phyloP scores from a whole-genome alignment of 257 asterid genomes.

The Schizonepeta tenuifolia region DNA sequence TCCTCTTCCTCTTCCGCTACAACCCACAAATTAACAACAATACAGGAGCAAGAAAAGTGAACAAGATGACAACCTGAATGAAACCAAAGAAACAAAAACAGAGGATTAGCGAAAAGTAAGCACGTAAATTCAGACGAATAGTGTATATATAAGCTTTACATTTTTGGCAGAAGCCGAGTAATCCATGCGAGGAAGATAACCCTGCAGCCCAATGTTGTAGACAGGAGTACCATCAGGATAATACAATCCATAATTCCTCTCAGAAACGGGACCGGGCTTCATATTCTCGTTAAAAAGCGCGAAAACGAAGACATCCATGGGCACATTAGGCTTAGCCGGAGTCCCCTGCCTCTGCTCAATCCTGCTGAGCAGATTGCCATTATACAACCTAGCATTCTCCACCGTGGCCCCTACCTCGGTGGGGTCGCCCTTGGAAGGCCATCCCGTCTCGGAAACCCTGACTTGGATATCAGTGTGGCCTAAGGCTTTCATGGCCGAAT shows the following conservation, averaged over 20 bases:
- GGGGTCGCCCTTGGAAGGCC: constrained; percentile 89
- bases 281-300: constrained; percentile 89
- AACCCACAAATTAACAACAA: constrained; percentile 38
- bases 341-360: constrained; percentile 66
- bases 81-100: not conserved
- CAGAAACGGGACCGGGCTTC: constrained; percentile 88
- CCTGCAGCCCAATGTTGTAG: constrained; percentile 68
- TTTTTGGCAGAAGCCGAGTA: constrained; percentile 56
- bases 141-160: constrained; percentile 41
- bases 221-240: constrained; percentile 87
- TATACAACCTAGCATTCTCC: constrained; percentile 72
- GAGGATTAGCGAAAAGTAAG: not conserved
- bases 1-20: constrained; percentile 21
- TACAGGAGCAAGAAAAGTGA: constrained; percentile 29
- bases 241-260: constrained; percentile 89
- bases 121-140: not conserved
- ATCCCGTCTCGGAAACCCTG: constrained; percentile 87
- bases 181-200: constrained; percentile 64
- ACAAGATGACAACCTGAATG: constrained; percentile 50
- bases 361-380: constrained; percentile 62
- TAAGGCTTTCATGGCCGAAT: constrained; percentile 61
- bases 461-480: constrained; percentile 62
- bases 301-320: constrained; percentile 72
- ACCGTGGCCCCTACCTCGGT: constrained; percentile 77
- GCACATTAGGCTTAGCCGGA: constrained; percentile 71